A percentile compares a stretch with the other conserved stretches of the same genome.
These are phyloP conservation scores for Panicum virgatum DNA, from an alignment of 202 grass and related monocot species.

Conservation along the genomic window DNA sequence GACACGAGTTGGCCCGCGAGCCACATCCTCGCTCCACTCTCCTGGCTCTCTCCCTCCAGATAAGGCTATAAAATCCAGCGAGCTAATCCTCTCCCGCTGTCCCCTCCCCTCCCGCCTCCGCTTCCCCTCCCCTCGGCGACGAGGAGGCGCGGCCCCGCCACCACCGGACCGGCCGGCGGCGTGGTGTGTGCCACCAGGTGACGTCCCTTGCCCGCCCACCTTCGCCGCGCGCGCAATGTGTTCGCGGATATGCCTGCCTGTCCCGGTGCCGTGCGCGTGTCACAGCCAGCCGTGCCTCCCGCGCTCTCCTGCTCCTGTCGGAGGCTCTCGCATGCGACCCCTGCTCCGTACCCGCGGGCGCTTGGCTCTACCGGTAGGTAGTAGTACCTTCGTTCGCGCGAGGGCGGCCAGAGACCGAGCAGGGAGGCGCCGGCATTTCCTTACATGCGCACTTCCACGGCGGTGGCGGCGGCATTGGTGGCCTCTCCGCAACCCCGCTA, in stretches of 20 bases:
- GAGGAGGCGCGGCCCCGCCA: not conserved
- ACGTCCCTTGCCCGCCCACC: not conserved
- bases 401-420: not conserved
- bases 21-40: not conserved
- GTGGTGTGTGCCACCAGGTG: constrained; percentile 4
- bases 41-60: constrained; percentile 39
- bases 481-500: not conserved
- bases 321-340: too few species aligned
- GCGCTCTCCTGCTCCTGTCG: too few species aligned
- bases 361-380: too few species aligned
- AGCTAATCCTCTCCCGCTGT: constrained; percentile 1
- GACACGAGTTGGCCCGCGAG: not conserved
- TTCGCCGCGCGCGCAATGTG: constrained; percentile 1
- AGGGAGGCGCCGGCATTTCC: too few species aligned
- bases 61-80: constrained; percentile 50
- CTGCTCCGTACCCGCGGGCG: not conserved
- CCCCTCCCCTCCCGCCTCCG: not conserved
- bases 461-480: not conserved
- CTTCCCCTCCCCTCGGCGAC: not conserved
- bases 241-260: constrained; percentile 38
- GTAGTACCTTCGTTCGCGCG: not conserved
- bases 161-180: not conserved
- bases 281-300: too few species aligned
- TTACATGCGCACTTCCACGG: not conserved
- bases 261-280: too few species aligned